A percentile compares a stretch with the other conserved stretches of the same genome.
These are phyloP conservation scores for Cocos nucifera DNA, from an alignment of 176 grass and related monocot genomes.

Conservation along the genomic window DNA sequence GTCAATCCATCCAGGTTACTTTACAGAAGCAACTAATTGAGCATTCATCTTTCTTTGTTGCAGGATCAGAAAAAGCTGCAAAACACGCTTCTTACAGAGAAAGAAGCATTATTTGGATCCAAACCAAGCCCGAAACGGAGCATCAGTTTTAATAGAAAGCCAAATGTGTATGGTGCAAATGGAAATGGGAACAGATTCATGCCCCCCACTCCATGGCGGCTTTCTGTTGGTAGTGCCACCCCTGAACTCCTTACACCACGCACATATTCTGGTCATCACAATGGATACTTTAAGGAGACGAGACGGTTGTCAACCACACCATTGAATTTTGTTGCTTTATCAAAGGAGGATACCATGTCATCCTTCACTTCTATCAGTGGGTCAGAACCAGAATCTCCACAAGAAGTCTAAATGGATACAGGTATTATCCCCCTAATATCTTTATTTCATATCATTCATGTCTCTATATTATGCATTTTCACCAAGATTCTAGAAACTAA, in stretches of 20 bases:
- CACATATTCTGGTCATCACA: not conserved
- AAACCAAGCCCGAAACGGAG: not conserved
- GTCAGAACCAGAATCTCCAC: not conserved
- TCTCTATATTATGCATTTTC: too few relatives aligned
- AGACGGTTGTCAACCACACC: not conserved
- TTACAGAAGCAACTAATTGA: not conserved
- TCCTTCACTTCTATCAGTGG: not conserved
- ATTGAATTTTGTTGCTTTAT: not conserved
- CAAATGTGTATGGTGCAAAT: not conserved
- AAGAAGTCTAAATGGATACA: too few relatives aligned
- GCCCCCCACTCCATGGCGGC: not conserved
- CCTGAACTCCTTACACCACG: not conserved
- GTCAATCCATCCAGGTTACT: not conserved
- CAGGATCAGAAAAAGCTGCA: conserved; percentile 1
- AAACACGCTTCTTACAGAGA: not conserved
- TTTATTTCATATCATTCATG: too few relatives aligned
- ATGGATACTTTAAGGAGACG: not conserved
- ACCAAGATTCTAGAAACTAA: too few relatives aligned
- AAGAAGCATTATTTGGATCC: not conserved
- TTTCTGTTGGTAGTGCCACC: not conserved
- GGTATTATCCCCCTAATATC: too few relatives aligned
- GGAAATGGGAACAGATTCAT: not conserved
- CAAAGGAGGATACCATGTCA: not conserved
- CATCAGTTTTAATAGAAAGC: not conserved
- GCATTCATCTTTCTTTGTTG: not conserved